These are phyloP conservation scores for Earliella scabrosa DNA, from an alignment of 1,284 basidiomycete genomes.

Conservation along the genomic window DNA sequence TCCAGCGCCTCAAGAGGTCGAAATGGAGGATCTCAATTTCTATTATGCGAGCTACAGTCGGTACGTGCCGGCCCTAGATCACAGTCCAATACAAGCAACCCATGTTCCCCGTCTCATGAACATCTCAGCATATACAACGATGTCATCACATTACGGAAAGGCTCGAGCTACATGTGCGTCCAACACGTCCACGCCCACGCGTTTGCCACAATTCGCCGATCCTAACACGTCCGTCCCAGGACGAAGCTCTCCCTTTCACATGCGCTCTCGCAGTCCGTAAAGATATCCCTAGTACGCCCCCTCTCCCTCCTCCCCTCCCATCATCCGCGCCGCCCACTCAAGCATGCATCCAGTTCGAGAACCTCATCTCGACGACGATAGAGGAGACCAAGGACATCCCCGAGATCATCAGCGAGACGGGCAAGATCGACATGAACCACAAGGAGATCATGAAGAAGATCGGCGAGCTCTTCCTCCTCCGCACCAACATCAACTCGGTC, in stretches of 20 bases:
- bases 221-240: constrained; percentile 49
- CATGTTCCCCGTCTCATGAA: no score
- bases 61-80: no score
- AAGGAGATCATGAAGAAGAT: constrained; percentile 99
- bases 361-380: constrained; percentile 91
- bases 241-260: constrained; percentile 96
- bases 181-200: background rate
- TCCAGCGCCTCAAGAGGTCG: constrained; percentile 78
- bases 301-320: no score
- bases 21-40: constrained; percentile 97
- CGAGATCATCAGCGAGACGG: constrained; percentile 90
- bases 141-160: constrained; percentile 93
- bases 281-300: constrained; percentile 89
- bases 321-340: no score
- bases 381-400: constrained; percentile 98
- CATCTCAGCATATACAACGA: constrained; percentile 97
- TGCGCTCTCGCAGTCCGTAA: constrained; percentile 94
- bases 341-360: constrained; percentile 70
- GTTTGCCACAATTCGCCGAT: constrained; percentile 4
- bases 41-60: constrained; percentile 97
- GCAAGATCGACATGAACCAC: constrained; percentile 90
- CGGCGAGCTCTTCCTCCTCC: constrained; percentile 90
- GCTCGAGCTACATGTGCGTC: constrained; percentile 92
- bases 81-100: no score
- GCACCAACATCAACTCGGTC: constrained; percentile 95